phyloP scores from a whole-genome alignment of 257 asterid genomes.

The Capsicum rhomboideum region DNA sequence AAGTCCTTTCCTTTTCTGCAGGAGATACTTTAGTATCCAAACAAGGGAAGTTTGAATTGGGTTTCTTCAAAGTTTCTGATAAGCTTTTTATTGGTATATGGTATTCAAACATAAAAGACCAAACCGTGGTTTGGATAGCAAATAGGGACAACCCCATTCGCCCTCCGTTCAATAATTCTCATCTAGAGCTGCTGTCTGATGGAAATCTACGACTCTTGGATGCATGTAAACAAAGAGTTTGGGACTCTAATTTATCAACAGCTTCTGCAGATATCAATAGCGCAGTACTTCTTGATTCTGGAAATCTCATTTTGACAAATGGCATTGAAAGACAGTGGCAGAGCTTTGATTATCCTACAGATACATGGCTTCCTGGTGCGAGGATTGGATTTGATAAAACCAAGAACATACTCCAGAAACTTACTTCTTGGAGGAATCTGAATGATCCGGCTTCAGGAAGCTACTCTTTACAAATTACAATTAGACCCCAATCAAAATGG shows the following conservation, averaged over 20 bases:
- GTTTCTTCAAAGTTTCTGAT: constrained; percentile 19
- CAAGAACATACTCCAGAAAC: not conserved
- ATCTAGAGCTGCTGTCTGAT: not conserved
- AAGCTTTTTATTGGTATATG: constrained; percentile 29
- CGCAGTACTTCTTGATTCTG: constrained; percentile 9
- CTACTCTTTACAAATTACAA: not conserved
- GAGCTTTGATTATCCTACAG: constrained; percentile 11
- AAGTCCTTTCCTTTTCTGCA: not conserved
- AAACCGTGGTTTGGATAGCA: constrained; percentile 37
- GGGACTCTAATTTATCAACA: not conserved
- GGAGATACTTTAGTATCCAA: not conserved
- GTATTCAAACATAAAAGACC: constrained; percentile 19
- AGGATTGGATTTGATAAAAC: not conserved
- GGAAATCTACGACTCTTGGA: not conserved
- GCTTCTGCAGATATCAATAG: not conserved
- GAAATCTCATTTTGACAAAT: constrained; percentile 4
- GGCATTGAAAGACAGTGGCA: not conserved
- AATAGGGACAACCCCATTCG: constrained; percentile 20
- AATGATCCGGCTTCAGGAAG: not conserved
- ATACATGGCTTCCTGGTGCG: constrained; percentile 9
- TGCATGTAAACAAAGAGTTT: not conserved
- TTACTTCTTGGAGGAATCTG: not conserved
- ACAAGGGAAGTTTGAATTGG: constrained; percentile 9
- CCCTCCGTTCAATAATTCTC: not conserved
- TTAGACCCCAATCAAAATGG: not conserved